Conservation (phyloP, 257 asterid species). For the Solanum sejunctum region DNA sequence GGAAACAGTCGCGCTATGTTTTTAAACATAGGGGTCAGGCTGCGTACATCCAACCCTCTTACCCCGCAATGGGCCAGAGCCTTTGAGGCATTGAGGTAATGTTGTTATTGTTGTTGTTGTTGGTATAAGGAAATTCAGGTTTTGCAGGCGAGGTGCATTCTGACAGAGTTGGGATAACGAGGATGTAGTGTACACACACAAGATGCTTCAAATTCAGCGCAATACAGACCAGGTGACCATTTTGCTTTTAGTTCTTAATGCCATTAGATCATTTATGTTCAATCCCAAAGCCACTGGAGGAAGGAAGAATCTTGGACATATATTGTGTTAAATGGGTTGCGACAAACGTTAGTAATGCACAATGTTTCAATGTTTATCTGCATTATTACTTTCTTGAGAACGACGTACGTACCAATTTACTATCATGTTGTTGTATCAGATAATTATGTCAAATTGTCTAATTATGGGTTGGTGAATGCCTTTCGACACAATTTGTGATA, state of each 20-base stretch:
- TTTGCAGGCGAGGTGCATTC: constrained; percentile 47
- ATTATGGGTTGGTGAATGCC: too few relatives aligned
- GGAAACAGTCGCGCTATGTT: too few relatives aligned
- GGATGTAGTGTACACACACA: constrained; percentile 46
- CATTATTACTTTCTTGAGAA: constrained; percentile 64
- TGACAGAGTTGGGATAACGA: constrained; percentile 28
- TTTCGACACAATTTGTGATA: too few relatives aligned
- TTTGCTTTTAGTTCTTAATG: background rate
- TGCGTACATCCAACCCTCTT: too few relatives aligned
- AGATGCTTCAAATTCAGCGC: constrained; percentile 39
- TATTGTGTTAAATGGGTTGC: constrained; percentile 63
- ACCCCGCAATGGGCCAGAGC: too few relatives aligned
- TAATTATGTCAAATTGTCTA: too few relatives aligned
- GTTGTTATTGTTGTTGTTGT: too few relatives aligned
- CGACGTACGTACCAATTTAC: constrained; percentile 24
- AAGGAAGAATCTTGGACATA: constrained; percentile 42
- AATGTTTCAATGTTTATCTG: constrained; percentile 62
- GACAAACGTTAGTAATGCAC: constrained; percentile 38
- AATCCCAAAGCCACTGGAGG: constrained; percentile 42
- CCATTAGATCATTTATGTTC: constrained; percentile 45
- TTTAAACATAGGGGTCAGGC: too few relatives aligned
- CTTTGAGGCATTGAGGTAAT: too few relatives aligned
- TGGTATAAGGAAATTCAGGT: constrained; percentile 18
- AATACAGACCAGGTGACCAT: constrained; percentile 43
- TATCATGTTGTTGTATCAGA: too few relatives aligned